Conservation (phyloP, 805 yeast genomes). For the Priceomyces castillae region DNA sequence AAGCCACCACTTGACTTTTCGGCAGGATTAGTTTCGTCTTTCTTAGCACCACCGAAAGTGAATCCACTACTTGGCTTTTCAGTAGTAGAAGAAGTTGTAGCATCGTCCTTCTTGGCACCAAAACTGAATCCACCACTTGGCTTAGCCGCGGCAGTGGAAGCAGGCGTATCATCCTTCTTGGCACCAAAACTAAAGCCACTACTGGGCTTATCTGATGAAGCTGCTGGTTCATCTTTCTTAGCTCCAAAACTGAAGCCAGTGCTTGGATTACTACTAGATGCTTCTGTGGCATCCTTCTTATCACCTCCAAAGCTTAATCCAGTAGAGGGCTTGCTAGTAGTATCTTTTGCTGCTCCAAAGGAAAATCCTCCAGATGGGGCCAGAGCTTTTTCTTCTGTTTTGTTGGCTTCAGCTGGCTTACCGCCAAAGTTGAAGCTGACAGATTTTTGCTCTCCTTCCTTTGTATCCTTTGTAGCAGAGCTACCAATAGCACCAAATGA, state of each 20-base stretch:
- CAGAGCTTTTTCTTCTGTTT: slow-evolving; percentile 13
- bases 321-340: slow-evolving; percentile 12
- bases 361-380: slow-evolving; percentile 19
- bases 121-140: slow-evolving; percentile 19
- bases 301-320: slow-evolving; percentile 27
- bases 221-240: slow-evolving; percentile 7
- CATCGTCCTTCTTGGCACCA: slow-evolving; percentile 27
- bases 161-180: slow-evolving; percentile 16
- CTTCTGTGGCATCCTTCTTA: slow-evolving; percentile 13
- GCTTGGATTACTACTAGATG: slow-evolving; percentile 17
- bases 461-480: slow-evolving; percentile 5
- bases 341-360: slow-evolving; percentile 20
- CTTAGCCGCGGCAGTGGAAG: slow-evolving; percentile 17
- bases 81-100: slow-evolving; percentile 12
- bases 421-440: slow-evolving; percentile 6
- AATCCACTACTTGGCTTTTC: background rate
- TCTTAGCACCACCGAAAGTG: slow-evolving; percentile 17
- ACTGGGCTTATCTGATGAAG: slow-evolving; percentile 17
- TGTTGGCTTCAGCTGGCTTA: slow-evolving; percentile 11
- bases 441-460: slow-evolving; percentile 2
- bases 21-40: slow-evolving; percentile 13
- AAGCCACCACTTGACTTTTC: slow-evolving; percentile 2
- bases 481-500: slow-evolving; percentile 11
- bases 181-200: slow-evolving; percentile 26
- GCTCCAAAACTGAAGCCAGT: slow-evolving; percentile 1